Evolutionary conservation across 2,329 filamentous ascomycete species (phyloP), one percentile per base, ranked within the genome.

Genomic region (Geoglossum cookeanum): DNA sequence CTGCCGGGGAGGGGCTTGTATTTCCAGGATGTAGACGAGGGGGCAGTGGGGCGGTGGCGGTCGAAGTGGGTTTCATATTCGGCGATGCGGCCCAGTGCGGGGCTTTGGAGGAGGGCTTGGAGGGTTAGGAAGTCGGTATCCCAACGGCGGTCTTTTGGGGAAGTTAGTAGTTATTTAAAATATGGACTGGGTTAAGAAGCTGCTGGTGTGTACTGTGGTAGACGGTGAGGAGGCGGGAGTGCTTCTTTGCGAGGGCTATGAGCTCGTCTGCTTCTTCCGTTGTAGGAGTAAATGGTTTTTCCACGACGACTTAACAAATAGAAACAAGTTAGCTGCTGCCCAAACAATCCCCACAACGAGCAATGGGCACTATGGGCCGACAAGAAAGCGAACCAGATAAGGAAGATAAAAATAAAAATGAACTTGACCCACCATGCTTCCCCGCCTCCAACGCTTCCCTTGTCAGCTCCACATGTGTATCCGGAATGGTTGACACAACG

Each of bases 1-100:
- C 83, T 81, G 9, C 81, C 85, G 15, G 81, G 74, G 17, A 83
- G 77, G 33, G 74, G 69, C 57, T 84, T 68, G 44, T 75, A 78
- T 73, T 89, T 89, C 86, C 86, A 91, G 55, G 71, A 75, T 58
- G 73, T 66, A 29, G 66, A 59, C 0, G 68, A 62, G 4, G 80
- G 78, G 44, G 75, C 72, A 33, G 75, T 73, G 13, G 83, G 74
- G 17, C 81, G 78, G 70, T 85, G 83, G 17, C 86, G 80, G 68
- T 91, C 87, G 65, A 90, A 90, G 71, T 90, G 85, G 27, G 83
- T 84, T 68, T 89, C 80, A 65, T 85, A 87, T 70, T 91, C 85
- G 57, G 84, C 76, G 44, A 90, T 71, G n/a, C 85, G 77, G 57
- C 86, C 87, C 3, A 91, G 72, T 0, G 72, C 72, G 42, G 75